Percentiles rank a stretch among this genome's conserved stretches.
phyloP scores from a whole-genome alignment of 2,329 filamentous ascomycete genomes.

The Claviceps sorghi region DNA sequence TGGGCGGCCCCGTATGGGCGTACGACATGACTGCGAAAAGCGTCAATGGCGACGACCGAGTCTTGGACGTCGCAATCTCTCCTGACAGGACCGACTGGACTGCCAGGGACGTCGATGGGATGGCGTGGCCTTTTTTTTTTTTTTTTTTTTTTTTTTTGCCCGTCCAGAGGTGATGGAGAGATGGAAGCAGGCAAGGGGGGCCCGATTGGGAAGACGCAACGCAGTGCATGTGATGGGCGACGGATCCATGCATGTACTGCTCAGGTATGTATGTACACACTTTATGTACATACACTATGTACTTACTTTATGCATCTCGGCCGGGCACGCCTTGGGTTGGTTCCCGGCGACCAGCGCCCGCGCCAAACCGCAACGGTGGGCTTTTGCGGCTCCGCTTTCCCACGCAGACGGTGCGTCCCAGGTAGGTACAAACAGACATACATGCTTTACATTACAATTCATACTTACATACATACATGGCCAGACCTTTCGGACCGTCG shows the following conservation, averaged over 20 bases:
- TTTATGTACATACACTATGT: not conserved
- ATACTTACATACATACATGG: too few species aligned
- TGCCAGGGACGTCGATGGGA: not conserved
- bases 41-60: not conserved
- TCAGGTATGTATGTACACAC: not conserved
- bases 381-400: too few species aligned
- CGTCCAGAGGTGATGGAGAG: too few species aligned
- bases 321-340: not conserved
- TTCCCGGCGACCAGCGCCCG: not conserved
- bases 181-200: too few species aligned
- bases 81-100: not conserved
- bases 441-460: too few species aligned
- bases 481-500: too few species aligned
- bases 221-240: not conserved
- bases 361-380: not conserved
- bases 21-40: conserved; percentile 36
- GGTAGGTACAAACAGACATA: too few species aligned
- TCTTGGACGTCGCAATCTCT: not conserved
- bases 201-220: not conserved
- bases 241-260: too few species aligned
- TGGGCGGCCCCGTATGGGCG: conserved; percentile 42
- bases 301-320: too few species aligned
- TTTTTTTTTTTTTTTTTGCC: too few species aligned
- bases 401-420: too few species aligned
- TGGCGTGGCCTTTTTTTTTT: not conserved